phyloP scores from a whole-genome alignment of 2,329 filamentous ascomycete genomes.

The Talaromyces sp. region DNA sequence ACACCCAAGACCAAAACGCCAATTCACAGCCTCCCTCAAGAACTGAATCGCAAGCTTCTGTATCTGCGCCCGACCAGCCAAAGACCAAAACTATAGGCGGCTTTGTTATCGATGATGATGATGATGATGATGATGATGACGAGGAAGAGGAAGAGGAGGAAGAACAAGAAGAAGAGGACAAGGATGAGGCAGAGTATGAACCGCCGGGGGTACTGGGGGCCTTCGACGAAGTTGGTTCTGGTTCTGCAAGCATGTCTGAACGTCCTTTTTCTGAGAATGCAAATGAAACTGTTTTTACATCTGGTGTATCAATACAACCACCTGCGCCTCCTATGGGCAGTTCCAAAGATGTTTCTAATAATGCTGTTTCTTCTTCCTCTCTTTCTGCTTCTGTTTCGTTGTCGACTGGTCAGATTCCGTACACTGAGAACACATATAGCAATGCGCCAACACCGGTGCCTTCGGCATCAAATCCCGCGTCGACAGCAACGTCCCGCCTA shows the following conservation, averaged over 20 bases:
- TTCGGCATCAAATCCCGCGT: slow-evolving; percentile 33
- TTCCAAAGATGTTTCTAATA: slow-evolving; percentile 47
- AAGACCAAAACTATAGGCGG: slow-evolving; percentile 55
- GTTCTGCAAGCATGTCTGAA: slow-evolving; percentile 48
- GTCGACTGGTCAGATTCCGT: slow-evolving; percentile 37
- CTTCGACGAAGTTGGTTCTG: slow-evolving; percentile 46
- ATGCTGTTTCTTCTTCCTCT: slow-evolving; percentile 36
- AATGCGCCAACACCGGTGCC: slow-evolving; percentile 27
- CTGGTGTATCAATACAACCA: slow-evolving; percentile 60
- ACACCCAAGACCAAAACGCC: slow-evolving; percentile 21
- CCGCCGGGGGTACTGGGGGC: slow-evolving; percentile 47
- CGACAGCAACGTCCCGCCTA: slow-evolving; percentile 46
- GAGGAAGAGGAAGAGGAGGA: slow-evolving; percentile 40
- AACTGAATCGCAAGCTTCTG: slow-evolving; percentile 30
- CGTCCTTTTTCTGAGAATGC: slow-evolving; percentile 51
- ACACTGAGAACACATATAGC: slow-evolving; percentile 34
- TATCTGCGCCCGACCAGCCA: slow-evolving; percentile 27
- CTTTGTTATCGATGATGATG: slow-evolving; percentile 60
- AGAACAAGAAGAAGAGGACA: slow-evolving; percentile 47
- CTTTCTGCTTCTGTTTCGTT: slow-evolving; percentile 40
- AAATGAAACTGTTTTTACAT: slow-evolving; percentile 51
- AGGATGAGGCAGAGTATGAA: slow-evolving; percentile 49
- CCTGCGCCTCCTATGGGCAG: slow-evolving; percentile 47
- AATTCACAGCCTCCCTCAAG: slow-evolving; percentile 28
- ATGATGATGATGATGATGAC: slow-evolving; percentile 47